A percentile compares a stretch with the other conserved stretches of the same genome.
Conservation (phyloP, 768 basidiomycete species). For the Kwoniella europaea region DNA sequence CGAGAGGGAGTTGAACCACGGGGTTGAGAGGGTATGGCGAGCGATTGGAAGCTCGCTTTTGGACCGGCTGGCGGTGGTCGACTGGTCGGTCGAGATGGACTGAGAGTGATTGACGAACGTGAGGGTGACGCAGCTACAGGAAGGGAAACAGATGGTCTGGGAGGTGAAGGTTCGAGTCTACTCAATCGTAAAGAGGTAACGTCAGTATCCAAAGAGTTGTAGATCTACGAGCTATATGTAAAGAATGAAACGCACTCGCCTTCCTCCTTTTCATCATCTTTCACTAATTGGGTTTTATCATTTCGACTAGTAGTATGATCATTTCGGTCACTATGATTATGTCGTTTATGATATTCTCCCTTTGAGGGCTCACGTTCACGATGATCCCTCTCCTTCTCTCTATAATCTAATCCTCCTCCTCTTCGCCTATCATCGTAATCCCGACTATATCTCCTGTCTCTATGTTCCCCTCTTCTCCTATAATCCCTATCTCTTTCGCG, state of each 20-base stretch:
- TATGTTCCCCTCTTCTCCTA: conserved; percentile 19
- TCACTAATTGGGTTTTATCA: conserved; percentile 60
- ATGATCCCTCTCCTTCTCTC: conserved; percentile 35
- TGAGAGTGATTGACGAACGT: not conserved
- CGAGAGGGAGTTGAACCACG: conserved; percentile 9
- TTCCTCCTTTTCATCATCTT: conserved; percentile 86
- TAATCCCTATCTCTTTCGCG: conserved; percentile 31
- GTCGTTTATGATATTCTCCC: conserved; percentile 34
- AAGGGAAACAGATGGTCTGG: conserved; percentile 31
- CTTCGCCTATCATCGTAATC: conserved; percentile 57
- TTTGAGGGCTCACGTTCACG: conserved; percentile 37
- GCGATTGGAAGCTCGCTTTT: conserved; percentile 61
- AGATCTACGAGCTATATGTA: not conserved
- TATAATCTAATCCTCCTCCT: conserved; percentile 55
- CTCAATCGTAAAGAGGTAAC: not conserved
- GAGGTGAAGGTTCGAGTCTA: conserved; percentile 41
- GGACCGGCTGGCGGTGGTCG: conserved; percentile 57
- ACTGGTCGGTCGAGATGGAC: conserved; percentile 32
- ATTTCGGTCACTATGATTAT: conserved; percentile 46
- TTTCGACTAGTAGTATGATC: conserved; percentile 34
- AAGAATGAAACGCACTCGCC: conserved; percentile 60
- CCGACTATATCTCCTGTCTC: conserved; percentile 27
- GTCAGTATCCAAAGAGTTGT: conserved; percentile 62
- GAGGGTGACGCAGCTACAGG: conserved; percentile 13
- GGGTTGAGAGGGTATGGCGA: conserved; percentile 23